Evolutionary conservation across 2,329 filamentous ascomycete genomes (phyloP), one percentile per base, ranked within the genome.

Genomic region (Ascochyta pisi): DNA sequence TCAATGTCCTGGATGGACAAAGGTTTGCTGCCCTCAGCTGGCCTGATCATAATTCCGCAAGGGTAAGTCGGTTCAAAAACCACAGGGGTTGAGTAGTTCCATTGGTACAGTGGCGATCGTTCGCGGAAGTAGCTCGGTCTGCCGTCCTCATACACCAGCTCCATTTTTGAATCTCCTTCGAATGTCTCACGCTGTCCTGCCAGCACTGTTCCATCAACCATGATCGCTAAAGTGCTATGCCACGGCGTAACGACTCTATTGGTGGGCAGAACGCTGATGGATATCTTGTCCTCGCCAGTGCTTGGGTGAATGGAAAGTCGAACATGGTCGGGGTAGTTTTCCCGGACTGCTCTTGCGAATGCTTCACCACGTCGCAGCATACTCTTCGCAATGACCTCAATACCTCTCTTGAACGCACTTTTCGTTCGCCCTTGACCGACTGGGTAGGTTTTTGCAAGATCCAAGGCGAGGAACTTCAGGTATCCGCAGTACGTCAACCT

Each of bases 1-100:
- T 82, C 75, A n/a, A 83, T 63, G 12, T 81, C 76, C 0, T 72
- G 62, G 12, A 83, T 76, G 0, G 74, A 75, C 0, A 67, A 61
- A 12, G 48, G 29, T 29, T 56, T 58, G 27, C 42, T 2, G 0
- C 52, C 57, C 5, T 47, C 26, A 12, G 55, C 40, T 13, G 63
- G 60, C 34, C 52, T 51, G 23, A 69, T 59, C 44, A 68, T 57
- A 15, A 68, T 40, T 2, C 67, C 67, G 19, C 54, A 63, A 3
- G 63, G 66, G 51, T 68, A 70, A 26, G 60, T 39, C 8, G 58
- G 60, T 34, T 65, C 61, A 34, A 69, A 67, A 1, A 19, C 45
- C 3, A 65, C 61, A 16, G 50, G 8, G n/a, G 24, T 16, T 8
- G 19, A 19, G 13, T 16, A 12, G 7, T 33, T 19, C 51, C 44